phyloP scores from a whole-genome alignment of 1,284 basidiomycete genomes.

The Tausonia pullulans region DNA sequence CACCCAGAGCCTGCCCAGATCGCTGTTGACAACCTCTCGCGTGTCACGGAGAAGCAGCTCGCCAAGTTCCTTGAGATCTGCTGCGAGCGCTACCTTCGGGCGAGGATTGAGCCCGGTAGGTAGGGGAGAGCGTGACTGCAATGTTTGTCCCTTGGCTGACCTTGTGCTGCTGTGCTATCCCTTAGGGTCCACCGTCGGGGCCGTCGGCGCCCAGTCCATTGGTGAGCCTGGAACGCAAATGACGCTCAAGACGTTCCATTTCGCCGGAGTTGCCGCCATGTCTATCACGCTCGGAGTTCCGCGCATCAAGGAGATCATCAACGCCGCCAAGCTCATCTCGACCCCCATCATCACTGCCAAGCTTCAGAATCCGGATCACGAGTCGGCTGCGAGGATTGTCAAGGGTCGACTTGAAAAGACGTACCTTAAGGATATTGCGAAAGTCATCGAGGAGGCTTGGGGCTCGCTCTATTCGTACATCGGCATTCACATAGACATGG shows the following conservation, averaged over 20 bases:
- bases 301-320: conserved; percentile 99
- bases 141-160: neutral
- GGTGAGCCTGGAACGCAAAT: conserved; percentile 99
- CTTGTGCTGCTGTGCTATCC: conserved; percentile 8
- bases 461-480: conserved; percentile 84
- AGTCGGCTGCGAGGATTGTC: conserved; percentile 89
- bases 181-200: conserved; percentile 86
- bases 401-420: conserved; percentile 96
- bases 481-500: conserved; percentile 82
- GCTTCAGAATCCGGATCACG: conserved; percentile 70
- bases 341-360: conserved; percentile 98
- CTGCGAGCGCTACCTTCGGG: conserved; percentile 83
- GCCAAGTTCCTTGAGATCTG: conserved; percentile 71
- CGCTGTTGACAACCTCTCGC: conserved; percentile 77
- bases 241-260: conserved; percentile 98
- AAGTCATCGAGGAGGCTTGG: conserved; percentile 93
- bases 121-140: neutral
- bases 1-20: conserved; percentile 41
- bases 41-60: conserved; percentile 76
- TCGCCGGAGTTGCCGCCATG: conserved; percentile 99
- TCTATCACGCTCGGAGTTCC: conserved; percentile 99
- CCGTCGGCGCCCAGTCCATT: conserved; percentile 97
- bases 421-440: conserved; percentile 77
- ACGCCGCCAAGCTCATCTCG: conserved; percentile 90
- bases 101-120: conserved; percentile 83